A percentile compares a stretch with the other conserved stretches of the same genome.
Evolutionary conservation across 306 rosid genomes (phyloP).

Genomic region (Mimosa pudica): DNA sequence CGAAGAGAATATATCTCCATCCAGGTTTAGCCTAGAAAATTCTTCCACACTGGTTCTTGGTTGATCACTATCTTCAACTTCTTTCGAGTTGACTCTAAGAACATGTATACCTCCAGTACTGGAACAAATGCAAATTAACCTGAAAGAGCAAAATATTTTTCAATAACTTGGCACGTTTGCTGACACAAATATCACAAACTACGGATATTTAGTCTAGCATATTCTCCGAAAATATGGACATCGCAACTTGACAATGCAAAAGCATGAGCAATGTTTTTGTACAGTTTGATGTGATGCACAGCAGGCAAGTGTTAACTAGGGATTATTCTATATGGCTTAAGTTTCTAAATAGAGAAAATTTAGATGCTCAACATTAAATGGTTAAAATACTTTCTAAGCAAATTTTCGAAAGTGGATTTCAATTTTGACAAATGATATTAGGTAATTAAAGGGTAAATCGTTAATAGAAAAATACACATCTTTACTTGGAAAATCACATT

Average conservation of each 20-base stretch:
- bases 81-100: conserved; percentile 50
- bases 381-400: not conserved
- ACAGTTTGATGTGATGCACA: not conserved
- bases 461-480: not conserved
- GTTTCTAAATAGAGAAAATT: not conserved
- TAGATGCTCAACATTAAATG: not conserved
- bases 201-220: not conserved
- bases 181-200: not conserved
- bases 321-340: not conserved
- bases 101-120: conserved; percentile 71
- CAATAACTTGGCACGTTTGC: not conserved
- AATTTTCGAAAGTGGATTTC: not conserved
- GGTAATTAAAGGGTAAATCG: not conserved
- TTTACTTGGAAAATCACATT: not conserved
- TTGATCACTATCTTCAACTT: conserved; percentile 18
- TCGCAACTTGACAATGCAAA: not conserved
- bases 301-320: not conserved
- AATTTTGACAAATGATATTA: not conserved
- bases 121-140: conserved; percentile 76
- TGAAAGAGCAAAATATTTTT: conserved; percentile 31
- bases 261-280: not conserved
- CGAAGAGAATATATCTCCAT: conserved; percentile 79
- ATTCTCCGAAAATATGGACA: not conserved
- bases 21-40: conserved; percentile 55
- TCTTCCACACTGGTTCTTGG: conserved; percentile 50